phyloP scores from a whole-genome alignment of 2,329 filamentous ascomycete species.

The Penicillium griseofulvum region DNA sequence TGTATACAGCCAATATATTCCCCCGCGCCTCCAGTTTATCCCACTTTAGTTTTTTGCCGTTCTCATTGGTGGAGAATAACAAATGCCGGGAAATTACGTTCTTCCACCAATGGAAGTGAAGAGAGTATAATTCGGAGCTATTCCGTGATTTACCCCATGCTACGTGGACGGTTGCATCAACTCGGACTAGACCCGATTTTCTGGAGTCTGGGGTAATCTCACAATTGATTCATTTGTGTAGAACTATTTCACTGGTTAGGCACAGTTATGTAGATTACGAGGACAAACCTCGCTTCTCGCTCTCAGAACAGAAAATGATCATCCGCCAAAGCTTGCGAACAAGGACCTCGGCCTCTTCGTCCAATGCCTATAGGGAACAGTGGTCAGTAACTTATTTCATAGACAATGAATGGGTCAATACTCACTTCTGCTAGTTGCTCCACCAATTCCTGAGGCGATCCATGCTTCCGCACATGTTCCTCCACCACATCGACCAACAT shows the following conservation, averaged over 20 bases:
- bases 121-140: conserved; percentile 12
- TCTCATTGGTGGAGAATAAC: conserved; percentile 26
- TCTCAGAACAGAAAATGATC: conserved; percentile 96
- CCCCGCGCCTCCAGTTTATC: conserved; percentile 19
- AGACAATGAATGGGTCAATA: conserved; percentile 23
- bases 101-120: conserved; percentile 25
- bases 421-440: conserved; percentile 80
- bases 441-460: conserved; percentile 73
- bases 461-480: conserved; percentile 74
- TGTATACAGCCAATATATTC: conserved; percentile 19
- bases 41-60: not conserved
- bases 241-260: not conserved
- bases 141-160: conserved; percentile 15
- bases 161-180: conserved; percentile 6
- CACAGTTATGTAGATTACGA: conserved; percentile 32
- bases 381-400: conserved; percentile 34
- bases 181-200: not conserved
- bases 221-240: not conserved
- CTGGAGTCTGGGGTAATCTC: too few relatives aligned
- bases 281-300: conserved; percentile 82
- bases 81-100: conserved; percentile 12
- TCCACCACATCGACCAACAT: conserved; percentile 91
- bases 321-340: conserved; percentile 98
- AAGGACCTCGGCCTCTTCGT: conserved; percentile 89
- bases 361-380: conserved; percentile 62